Conservation (phyloP, 2,329 filamentous ascomycete genomes). For the Neopestalotiopsis sp. region DNA sequence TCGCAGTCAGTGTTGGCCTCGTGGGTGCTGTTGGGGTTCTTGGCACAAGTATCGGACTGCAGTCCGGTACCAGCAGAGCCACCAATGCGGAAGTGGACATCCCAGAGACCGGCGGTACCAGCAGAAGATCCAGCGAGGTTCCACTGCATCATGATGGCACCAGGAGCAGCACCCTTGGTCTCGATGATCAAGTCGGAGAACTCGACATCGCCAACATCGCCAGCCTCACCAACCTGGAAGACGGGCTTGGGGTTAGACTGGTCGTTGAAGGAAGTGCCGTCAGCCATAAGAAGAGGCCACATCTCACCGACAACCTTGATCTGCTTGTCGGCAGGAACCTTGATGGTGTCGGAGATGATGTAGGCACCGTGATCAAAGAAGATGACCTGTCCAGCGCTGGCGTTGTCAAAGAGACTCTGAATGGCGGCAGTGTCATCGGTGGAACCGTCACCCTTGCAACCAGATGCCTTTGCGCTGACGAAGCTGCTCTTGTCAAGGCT, state of each 20-base stretch:
- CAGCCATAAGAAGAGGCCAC: constrained; percentile 88
- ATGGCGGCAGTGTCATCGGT: constrained; percentile 89
- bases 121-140: constrained; percentile 73
- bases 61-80: constrained; percentile 84
- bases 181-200: constrained; percentile 88
- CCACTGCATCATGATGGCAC: constrained; percentile 91
- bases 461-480: constrained; percentile 79
- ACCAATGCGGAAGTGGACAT: constrained; percentile 93
- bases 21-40: constrained; percentile 70
- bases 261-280: constrained; percentile 75
- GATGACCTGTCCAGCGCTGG: constrained; percentile 66
- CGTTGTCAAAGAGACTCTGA: constrained; percentile 75
- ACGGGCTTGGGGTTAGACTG: constrained; percentile 79
- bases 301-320: constrained; percentile 90
- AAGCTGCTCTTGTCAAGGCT: constrained; percentile 70
- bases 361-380: constrained; percentile 81
- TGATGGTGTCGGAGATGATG: constrained; percentile 71
- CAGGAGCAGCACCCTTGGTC: constrained; percentile 81
- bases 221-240: constrained; percentile 80
- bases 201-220: constrained; percentile 81
- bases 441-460: constrained; percentile 84
- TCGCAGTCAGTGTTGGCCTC: constrained; percentile 70
- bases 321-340: constrained; percentile 67
- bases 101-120: constrained; percentile 84
- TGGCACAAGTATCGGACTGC: constrained; percentile 78